Base-by-base conservation (phyloP, 768 basidiomycete species). In the Phlebiopsis gigantea region DNA sequence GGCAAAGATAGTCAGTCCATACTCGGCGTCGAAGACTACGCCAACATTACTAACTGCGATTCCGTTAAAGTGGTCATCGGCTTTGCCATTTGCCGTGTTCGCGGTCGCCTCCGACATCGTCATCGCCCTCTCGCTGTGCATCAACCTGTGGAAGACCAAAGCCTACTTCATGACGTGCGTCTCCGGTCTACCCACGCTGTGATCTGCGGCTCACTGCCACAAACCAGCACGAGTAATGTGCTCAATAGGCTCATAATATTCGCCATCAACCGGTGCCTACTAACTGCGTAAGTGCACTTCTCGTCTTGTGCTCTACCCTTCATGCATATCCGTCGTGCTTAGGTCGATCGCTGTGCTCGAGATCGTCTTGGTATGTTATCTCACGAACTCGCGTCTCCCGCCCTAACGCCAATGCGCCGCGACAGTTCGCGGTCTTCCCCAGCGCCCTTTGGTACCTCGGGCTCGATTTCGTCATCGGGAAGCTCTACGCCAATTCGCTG, bases 401-500 rank as follows among this genome's bases (percentile, higher is more conserved):
- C 72, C 71, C 56, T 34, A 22, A 21, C 26, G 46, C 14, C 30
- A 30, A n/a, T 21, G 25, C 43, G 4, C 25, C 2, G 22, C 19
- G 21, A 29, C 31, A 78, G 68, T 80, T 79, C 62, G 64, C 71
- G 15, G 66, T 68, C 1, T 60, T 72, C 28, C 78, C 79, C 2
- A 62, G 75, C 49, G 73, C 77, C 5, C 72, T 80, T 39, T 80
- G 77, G 62, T 72, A 72, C 21, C 71, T 79, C 57, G 77, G 75
- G 2, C 72, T 80, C 49, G 79, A 79, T 58, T 79, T 79, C 50
- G 69, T 76, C 25, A 72, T 79, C 42, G 79, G 79, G 49, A 79
- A 78, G 66, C 66, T 59, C 47, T 59, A 59, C 50, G 58, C 58
- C 9, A 59, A 56, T 44, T 59, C 58, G 5, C 43, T 59, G 15